A percentile compares a stretch with the other conserved stretches of the same genome.
Evolutionary conservation across 305 asterid genomes (phyloP).

Genomic region (Striga hermonthica): DNA sequence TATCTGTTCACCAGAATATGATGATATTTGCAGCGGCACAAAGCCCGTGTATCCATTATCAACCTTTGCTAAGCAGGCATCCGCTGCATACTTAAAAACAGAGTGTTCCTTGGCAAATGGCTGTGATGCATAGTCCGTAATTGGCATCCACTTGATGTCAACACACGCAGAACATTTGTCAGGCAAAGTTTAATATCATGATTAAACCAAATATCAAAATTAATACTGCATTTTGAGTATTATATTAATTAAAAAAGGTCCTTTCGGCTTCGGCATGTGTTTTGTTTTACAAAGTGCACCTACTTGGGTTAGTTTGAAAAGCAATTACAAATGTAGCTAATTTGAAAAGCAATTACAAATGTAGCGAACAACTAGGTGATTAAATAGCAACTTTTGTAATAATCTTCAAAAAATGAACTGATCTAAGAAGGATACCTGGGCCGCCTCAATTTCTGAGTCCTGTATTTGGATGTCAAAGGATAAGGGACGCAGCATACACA

Average conservation of each 20-base stretch:
- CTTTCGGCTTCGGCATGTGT: too few species aligned
- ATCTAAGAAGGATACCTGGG: constrained; percentile 43
- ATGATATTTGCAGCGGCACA: constrained; percentile 45
- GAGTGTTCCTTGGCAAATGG: constrained; percentile 42
- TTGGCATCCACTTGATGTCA: constrained; percentile 67
- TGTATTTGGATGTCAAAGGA: constrained; percentile 59
- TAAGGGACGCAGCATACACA: constrained; percentile 68
- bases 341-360: too few species aligned
- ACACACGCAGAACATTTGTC: background rate
- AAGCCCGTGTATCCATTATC: constrained; percentile 55
- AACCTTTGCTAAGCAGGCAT: constrained; percentile 52
- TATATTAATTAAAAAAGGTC: too few species aligned
- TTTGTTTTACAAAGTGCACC: too few species aligned
- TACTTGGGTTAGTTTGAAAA: too few species aligned
- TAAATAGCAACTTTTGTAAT: background rate
- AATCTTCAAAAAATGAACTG: background rate
- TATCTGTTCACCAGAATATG: constrained; percentile 37
- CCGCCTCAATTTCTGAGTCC: constrained; percentile 70
- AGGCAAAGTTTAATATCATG: background rate
- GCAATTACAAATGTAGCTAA: too few species aligned
- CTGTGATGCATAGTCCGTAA: constrained; percentile 57
- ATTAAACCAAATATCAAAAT: background rate
- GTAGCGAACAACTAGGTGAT: too few species aligned
- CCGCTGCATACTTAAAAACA: constrained; percentile 51
- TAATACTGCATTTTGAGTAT: too few species aligned